Evolutionary conservation across 805 yeast species (phyloP), one percentile per base, ranked within the genome.

Genomic region (Wickerhamiella brachini): DNA sequence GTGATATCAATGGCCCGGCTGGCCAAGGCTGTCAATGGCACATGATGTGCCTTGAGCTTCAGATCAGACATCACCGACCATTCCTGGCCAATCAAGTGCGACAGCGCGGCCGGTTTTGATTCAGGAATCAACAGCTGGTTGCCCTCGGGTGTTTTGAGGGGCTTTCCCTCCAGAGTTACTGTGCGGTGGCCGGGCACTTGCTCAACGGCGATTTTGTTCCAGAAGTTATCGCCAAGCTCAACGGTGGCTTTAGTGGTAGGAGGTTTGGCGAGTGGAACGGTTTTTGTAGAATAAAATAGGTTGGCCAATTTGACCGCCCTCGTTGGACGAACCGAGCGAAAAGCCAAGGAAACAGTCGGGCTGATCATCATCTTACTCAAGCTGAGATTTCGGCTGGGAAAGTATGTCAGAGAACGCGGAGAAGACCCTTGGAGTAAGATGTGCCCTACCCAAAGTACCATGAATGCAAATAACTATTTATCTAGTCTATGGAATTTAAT

Each of bases 21-120:
- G 4, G 84, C 81, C 50, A 93, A 68, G 0, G 96, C 85, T 0
- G 98, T 93, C 54, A 93, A 68, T 0, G 97, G 97, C 44, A 93
- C 73, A 39, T 84, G 70, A 62, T 83, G 85, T 17, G 88, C 82
- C 65, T 83, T 84, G 59, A 89, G 77, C 46, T 77, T 71, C 54
- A 81, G 72, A 17, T 61, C 51, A 2, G 90, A 77, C 51, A 93
- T 68, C 42, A 76, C 75, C 51, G 78, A 74, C 98, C 98, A 93
- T 68, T 93, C 99, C 61, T 86, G 86, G 41, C 80, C 80, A 38
- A 93, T 71, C 59, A 90, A 66, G 55, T 80, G 72, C 0, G 96
- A 96, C 56, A 93, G 69, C 9, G 78, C 68, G 6, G 61, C 47
- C 2, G 59, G 53, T 51, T 56, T 53, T 70, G 69, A 60, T 23